Evolutionary conservation across 345 rosid species (phyloP).

Genomic region (Syzygium grande): DNA sequence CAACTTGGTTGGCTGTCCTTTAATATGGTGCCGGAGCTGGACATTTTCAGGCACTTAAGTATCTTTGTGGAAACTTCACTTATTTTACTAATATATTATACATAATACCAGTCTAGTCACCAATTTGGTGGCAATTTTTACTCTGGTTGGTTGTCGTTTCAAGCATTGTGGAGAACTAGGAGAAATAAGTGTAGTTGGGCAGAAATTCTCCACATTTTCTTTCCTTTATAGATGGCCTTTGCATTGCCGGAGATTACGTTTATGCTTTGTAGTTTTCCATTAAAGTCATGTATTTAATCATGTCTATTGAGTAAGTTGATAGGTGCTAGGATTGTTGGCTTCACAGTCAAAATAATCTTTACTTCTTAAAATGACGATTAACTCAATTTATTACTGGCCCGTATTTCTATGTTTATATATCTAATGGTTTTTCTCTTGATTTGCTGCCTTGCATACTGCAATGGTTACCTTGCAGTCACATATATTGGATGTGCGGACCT

Average conservation of each 20-base stretch:
- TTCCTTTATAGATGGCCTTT: neutral
- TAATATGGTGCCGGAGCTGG: neutral
- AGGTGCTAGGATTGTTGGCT: neutral
- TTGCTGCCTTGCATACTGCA: neutral
- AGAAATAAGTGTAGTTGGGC: neutral
- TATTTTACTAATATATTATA: neutral
- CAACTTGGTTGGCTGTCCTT: neutral
- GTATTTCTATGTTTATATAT: neutral
- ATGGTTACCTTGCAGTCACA: constrained; percentile 42
- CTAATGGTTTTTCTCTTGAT: neutral
- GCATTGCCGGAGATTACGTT: neutral
- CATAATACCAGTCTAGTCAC: neutral
- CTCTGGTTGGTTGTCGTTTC: neutral
- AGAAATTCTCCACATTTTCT: neutral
- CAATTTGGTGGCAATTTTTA: neutral
- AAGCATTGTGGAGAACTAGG: neutral
- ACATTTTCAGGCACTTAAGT: neutral
- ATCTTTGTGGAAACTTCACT: neutral
- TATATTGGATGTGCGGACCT: constrained; percentile 66
- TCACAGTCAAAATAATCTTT: neutral
- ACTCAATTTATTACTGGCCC: neutral
- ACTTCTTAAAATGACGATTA: neutral
- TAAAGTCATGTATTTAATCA: neutral
- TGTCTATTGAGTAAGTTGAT: neutral
- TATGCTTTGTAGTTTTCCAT: neutral